A percentile compares a stretch with the other conserved stretches of the same genome.
These are phyloP conservation scores for Scleroderma bovista DNA, from an alignment of 768 basidiomycete species.

Conservation along the genomic window DNA sequence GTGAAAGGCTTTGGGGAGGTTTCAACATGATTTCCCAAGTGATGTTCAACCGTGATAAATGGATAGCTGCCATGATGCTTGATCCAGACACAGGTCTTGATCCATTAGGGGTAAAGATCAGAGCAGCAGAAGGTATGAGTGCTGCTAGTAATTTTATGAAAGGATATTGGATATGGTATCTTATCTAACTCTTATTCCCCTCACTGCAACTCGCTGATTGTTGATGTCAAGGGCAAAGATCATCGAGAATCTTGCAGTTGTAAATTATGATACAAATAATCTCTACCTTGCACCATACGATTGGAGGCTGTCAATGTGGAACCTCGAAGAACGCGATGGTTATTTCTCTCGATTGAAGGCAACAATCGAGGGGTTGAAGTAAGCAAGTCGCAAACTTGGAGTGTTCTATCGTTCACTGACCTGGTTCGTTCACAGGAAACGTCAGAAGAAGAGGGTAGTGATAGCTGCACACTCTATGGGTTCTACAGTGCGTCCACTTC, in stretches of 20 bases:
- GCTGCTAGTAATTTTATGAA: conserved; percentile 82
- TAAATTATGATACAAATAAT: conserved; percentile 92
- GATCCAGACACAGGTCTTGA: conserved; percentile 92
- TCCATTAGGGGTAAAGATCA: conserved; percentile 75
- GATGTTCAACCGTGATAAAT: conserved; percentile 79
- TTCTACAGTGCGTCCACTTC: conserved; percentile 49
- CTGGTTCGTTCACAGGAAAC: conserved; percentile 36
- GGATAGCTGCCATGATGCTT: conserved; percentile 87
- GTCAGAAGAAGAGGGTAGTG: conserved; percentile 74
- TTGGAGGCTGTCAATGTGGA: conserved; percentile 84
- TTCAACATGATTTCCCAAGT: conserved; percentile 81
- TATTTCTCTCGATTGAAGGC: conserved; percentile 82
- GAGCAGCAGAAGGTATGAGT: conserved; percentile 89
- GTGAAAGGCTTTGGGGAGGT: conserved; percentile 81
- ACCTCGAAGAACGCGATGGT: conserved; percentile 87
- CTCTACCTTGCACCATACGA: conserved; percentile 83
- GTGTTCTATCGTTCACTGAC: background rate
- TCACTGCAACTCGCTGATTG: background rate
- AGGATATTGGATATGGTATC: conserved; percentile 92
- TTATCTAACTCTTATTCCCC: background rate
- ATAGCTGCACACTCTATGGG: conserved; percentile 88
- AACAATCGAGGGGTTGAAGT: conserved; percentile 78
- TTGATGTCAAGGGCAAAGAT: conserved; percentile 66
- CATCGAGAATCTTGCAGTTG: conserved; percentile 88
- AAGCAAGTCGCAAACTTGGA: conserved; percentile 14